Evolutionary conservation across 176 grass and related monocot genomes (phyloP), one percentile per base, ranked within the genome.

Genomic region (Triticum urartu): DNA sequence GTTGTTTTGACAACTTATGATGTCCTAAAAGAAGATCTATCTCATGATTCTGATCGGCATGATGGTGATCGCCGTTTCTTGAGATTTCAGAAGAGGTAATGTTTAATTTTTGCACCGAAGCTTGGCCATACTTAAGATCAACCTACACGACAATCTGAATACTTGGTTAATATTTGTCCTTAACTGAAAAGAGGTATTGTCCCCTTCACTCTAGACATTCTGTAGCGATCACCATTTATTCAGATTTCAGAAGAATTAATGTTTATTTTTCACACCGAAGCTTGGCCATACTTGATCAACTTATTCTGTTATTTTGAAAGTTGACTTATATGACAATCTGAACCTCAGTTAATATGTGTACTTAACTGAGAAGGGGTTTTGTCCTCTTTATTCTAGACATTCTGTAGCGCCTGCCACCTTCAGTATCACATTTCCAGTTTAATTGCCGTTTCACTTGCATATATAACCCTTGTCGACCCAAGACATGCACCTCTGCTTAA

Each of bases 1-100:
- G 75, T 95, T 85, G 96, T 98, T 77, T 89, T 98, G 91, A 98
- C 93, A 74, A 98, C 96, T 77, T 98, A 98, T 89, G 96, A 95
- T 89, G 90, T 95, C 45, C 79, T 98, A 72, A 98, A 95, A 92
- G 96, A 98, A 92, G 96, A 98, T 87, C 79, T 98, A 78, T 98
- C 93, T 25, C 93, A 98, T 93, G 96, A 98, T 91, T 92, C 87
- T 89, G 96, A 98, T 81, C 89, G 91, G 59, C 91, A 98, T 76
- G 83, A 92, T 89, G 96, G 93, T 45, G 93, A 98, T 83, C 91
- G 91, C 20, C 89, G 75, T 28, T 95, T 95, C 81, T 90, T 98
- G 68, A 95, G 96, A 87, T 98, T 89, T 78, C 91, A 98, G 70
- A 98, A 98, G 86, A 95, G 92, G 96, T 95, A 91, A 89, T 47